phyloP scores from a whole-genome alignment of 306 rosid species.

The Ormosia emarginata region DNA sequence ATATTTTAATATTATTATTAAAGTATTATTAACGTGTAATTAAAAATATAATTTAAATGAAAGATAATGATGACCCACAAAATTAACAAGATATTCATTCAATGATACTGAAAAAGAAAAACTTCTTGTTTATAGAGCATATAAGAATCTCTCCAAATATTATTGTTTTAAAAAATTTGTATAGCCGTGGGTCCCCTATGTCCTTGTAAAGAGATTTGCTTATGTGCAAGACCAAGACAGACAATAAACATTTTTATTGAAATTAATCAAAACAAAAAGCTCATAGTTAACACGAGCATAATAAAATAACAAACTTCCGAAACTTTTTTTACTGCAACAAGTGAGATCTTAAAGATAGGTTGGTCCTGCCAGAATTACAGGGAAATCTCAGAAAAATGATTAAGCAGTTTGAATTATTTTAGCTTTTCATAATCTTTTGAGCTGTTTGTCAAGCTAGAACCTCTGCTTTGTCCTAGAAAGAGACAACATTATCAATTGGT shows the following conservation, averaged over 20 bases:
- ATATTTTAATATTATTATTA: too few relatives aligned
- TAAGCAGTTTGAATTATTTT: neutral
- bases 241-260: neutral
- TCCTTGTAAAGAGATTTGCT: neutral
- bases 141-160: too few relatives aligned
- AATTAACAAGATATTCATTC: too few relatives aligned
- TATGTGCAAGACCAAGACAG: neutral
- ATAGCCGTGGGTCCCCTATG: neutral
- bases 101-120: too few relatives aligned
- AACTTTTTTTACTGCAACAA: neutral
- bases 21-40: too few relatives aligned
- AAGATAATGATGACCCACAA: too few relatives aligned
- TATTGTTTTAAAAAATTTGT: too few relatives aligned
- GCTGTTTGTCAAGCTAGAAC: slow-evolving; percentile 27
- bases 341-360: slow-evolving; percentile 21
- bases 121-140: too few relatives aligned
- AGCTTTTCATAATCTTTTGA: slow-evolving; percentile 19
- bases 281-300: neutral
- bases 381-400: neutral
- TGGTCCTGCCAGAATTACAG: neutral
- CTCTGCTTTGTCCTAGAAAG: slow-evolving; percentile 40
- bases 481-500: slow-evolving; percentile 30
- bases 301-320: neutral
- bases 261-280: neutral
- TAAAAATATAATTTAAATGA: too few relatives aligned